phyloP scores from a whole-genome alignment of 177 flowering plant species.

The Vitis hybrid region DNA sequence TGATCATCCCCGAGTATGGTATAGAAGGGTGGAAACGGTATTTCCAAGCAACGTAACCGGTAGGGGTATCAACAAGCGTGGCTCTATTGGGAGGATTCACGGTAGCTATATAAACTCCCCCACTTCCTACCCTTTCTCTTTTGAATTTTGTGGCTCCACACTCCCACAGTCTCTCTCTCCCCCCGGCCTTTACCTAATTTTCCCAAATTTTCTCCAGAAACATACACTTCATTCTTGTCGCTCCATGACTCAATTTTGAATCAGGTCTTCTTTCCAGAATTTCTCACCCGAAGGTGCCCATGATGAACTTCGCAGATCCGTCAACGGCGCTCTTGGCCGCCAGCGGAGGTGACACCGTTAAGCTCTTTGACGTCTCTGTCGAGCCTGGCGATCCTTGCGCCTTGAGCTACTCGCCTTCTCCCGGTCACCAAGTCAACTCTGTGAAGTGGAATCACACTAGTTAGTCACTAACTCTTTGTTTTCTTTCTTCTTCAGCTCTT shows the following conservation, averaged over 20 bases:
- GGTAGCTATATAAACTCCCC: background rate
- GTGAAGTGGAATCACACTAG: slow-evolving; percentile 99
- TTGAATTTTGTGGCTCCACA: background rate
- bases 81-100: background rate
- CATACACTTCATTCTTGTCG: background rate
- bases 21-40: too few species aligned
- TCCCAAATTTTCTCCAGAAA: background rate
- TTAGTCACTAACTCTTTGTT: slow-evolving; percentile 27
- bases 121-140: background rate
- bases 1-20: too few species aligned
- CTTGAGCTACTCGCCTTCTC: slow-evolving; percentile 74
- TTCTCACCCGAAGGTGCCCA: background rate
- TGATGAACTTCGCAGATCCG: slow-evolving; percentile 56
- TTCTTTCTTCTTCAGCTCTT: background rate
- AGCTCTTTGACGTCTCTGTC: slow-evolving; percentile 69
- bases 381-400: slow-evolving; percentile 81
- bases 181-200: background rate
- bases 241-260: background rate
- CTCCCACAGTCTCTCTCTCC: background rate
- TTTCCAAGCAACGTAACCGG: too few species aligned
- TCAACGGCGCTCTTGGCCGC: slow-evolving; percentile 67
- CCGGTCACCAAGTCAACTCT: slow-evolving; percentile 71
- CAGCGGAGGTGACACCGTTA: slow-evolving; percentile 82
- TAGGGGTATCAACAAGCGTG: too few species aligned
- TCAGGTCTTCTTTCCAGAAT: background rate